Base-by-base conservation (phyloP, 495 filamentous ascomycete genomes). In the Tuber microsphaerosporum region DNA sequence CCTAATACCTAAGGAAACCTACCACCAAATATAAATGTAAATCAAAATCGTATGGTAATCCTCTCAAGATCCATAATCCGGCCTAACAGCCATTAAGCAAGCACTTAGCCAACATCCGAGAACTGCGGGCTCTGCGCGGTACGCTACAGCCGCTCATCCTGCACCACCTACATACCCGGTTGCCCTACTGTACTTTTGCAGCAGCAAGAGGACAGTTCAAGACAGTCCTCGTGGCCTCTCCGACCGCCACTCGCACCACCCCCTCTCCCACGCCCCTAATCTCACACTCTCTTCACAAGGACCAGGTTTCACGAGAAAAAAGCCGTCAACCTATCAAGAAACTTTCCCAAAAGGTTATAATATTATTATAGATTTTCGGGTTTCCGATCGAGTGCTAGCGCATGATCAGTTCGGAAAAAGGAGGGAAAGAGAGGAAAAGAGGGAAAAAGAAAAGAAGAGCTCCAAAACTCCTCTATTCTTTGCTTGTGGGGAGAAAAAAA, bases 161-260 rank as follows among this genome's bases (percentile, higher is more conserved):
- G 56, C 56, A 65, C 26, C 56, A 65, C 56, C 26, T 65, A 65
- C 56, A 65, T 65, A 65, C 56, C 56, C 56, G 56, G 56, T 65
- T 65, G 56, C 56, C 56, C 56, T 65, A 19, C 56, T 65, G 14
- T 34, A 34, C 56, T 34, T 65, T 34, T 65, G 56, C 26, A 65
- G 56, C 56, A 34, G 56, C 56, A 34, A 65, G 26, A 34, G 31
- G 56, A 65, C 56, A 16, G 14, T 65, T 65, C 56, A n/a, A 65
- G 56, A 65, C 56, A 31, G 26, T 1, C 26, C 26, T 65, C 56
- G 56, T 65, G 56, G 56, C 56, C 56, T 31, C 56, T 65, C 17
- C 56, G 16, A 65, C 56, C 56, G 56, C 56, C 56, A 65, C 56
- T 65, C 56, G 26, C 56, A 65, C 56, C 56, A 65, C 56, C 56